Conservation (phyloP, 139 green algal genomes). For the Zygnema circumcarinatum region DNA sequence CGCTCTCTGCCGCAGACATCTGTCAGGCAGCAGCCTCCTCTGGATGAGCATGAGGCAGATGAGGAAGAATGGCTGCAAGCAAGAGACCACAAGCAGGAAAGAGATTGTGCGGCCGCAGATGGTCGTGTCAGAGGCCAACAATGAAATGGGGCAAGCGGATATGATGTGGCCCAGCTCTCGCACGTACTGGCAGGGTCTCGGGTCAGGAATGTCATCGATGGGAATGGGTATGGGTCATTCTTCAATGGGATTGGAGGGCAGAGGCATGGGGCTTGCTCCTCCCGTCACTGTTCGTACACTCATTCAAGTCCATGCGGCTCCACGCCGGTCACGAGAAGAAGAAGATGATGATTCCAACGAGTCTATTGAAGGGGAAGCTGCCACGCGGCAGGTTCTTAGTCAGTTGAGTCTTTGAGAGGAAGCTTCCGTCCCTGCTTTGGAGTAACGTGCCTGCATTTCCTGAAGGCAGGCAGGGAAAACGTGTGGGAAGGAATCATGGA, state of each 20-base stretch:
- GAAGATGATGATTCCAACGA: slow-evolving; percentile 11
- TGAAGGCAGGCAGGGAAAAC: neutral
- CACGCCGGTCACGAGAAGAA: neutral
- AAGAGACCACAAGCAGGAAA: neutral
- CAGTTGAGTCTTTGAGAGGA: slow-evolving; percentile 32
- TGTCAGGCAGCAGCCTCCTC: neutral
- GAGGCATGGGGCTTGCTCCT: neutral
- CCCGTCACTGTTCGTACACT: slow-evolving; percentile 12
- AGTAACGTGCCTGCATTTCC: neutral
- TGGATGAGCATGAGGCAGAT: slow-evolving; percentile 11
- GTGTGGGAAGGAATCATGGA: neutral
- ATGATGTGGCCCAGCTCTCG: neutral
- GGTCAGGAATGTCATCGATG: neutral
- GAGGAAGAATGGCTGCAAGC: slow-evolving; percentile 11
- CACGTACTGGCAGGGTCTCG: neutral
- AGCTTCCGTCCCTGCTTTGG: neutral
- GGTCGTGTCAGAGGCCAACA: neutral
- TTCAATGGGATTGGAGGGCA: neutral
- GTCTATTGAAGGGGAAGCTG: slow-evolving; percentile 23
- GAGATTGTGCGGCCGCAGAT: neutral
- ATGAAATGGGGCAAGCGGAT: neutral
- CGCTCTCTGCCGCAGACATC: neutral
- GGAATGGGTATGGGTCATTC: neutral
- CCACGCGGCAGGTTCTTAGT: slow-evolving; percentile 34
- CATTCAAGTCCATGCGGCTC: slow-evolving; percentile 12